These are phyloP conservation scores for Thielaviopsis punctulata DNA, from an alignment of 2,329 filamentous ascomycete species.

Conservation along the genomic window DNA sequence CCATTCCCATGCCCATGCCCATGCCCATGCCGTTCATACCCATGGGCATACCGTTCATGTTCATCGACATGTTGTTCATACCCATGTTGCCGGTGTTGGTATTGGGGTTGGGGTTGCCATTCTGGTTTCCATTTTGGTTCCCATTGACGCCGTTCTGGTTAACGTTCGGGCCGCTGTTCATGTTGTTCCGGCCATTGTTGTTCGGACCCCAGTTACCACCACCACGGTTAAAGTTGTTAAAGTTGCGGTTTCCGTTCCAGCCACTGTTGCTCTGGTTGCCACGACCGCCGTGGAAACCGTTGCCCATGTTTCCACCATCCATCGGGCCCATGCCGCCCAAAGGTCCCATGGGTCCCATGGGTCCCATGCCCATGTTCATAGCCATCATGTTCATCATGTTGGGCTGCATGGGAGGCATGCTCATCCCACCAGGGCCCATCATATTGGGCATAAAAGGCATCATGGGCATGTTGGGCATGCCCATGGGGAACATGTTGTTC, in stretches of 20 bases:
- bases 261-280: background rate
- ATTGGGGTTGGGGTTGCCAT: background rate
- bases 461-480: constrained; percentile 22
- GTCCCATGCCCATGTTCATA: constrained; percentile 17
- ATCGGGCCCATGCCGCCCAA: constrained; percentile 16
- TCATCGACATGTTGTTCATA: constrained; percentile 16
- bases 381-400: constrained; percentile 13
- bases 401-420: constrained; percentile 19
- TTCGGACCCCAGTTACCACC: background rate
- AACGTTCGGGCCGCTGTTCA: background rate
- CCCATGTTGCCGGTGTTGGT: constrained; percentile 13
- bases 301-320: constrained; percentile 14
- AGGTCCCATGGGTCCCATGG: constrained; percentile 13
- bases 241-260: constrained; percentile 12
- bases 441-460: constrained; percentile 23
- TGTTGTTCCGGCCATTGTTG: background rate
- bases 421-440: constrained; percentile 25
- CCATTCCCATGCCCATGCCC: constrained; percentile 19
- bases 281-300: background rate
- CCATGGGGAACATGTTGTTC: constrained; percentile 26
- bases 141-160: background rate
- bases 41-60: constrained; percentile 17
- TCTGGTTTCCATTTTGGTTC: too few relatives aligned
- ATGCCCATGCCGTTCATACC: constrained; percentile 17
- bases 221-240: constrained; percentile 15